phyloP scores from a whole-genome alignment of 306 rosid genomes.

The Macrotyloma uniflorum region DNA sequence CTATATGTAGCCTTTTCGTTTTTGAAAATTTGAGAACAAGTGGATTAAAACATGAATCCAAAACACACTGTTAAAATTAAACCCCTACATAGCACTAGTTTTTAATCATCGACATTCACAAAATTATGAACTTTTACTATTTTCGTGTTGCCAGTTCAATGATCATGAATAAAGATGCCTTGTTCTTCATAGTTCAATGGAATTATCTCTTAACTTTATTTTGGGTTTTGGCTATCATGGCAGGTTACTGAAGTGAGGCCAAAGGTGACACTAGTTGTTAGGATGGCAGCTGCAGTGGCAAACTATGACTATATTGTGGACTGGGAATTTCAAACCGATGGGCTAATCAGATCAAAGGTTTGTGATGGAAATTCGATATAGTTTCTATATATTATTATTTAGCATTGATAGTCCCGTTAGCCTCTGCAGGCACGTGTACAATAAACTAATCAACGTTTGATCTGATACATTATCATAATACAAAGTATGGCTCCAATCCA shows the following conservation, averaged over 20 bases:
- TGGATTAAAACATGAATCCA: neutral
- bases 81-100: neutral
- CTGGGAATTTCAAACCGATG: slow-evolving; percentile 96
- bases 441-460: neutral
- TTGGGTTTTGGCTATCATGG: neutral
- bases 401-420: neutral
- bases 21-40: neutral
- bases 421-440: neutral
- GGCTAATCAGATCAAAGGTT: slow-evolving; percentile 81
- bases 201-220: neutral
- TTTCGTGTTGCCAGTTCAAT: neutral
- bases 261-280: slow-evolving; percentile 85
- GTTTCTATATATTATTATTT: neutral
- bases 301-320: slow-evolving; percentile 90
- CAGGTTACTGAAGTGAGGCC: slow-evolving; percentile 88
- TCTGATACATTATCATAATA: neutral
- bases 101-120: neutral
- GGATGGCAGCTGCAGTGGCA: slow-evolving; percentile 91
- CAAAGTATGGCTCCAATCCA: neutral
- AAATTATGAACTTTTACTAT: neutral
- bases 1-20: neutral
- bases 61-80: neutral
- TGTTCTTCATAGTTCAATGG: neutral
- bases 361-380: slow-evolving; percentile 12
- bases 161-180: neutral